These are phyloP conservation scores for Physocladia obscura DNA, from an alignment of 192 early-diverging fungal species.

Conservation along the genomic window DNA sequence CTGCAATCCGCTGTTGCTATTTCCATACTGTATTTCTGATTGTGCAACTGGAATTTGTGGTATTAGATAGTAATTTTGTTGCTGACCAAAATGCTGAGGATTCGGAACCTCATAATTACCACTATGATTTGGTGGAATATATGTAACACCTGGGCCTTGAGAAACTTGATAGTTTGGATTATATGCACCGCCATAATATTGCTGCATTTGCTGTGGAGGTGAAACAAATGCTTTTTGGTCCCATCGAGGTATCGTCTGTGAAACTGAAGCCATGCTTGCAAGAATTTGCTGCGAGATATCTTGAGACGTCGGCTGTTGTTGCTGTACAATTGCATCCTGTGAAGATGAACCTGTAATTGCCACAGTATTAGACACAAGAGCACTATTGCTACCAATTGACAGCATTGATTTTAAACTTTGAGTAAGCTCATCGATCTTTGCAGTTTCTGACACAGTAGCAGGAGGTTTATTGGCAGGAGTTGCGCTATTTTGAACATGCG, in stretches of 20 bases:
- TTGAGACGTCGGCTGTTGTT: neutral
- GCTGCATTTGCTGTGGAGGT: neutral
- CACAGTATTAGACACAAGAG: neutral
- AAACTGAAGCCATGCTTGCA: constrained; percentile 1
- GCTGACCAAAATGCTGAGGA: neutral
- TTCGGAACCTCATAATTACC: neutral
- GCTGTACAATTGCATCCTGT: neutral
- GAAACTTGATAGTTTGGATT: neutral
- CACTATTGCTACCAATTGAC: constrained; percentile 1
- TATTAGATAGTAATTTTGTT: neutral
- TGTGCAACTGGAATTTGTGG: neutral
- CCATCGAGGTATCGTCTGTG: neutral
- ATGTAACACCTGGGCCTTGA: neutral
- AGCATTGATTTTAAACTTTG: constrained; percentile 22
- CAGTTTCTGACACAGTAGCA: no score
- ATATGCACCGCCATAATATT: neutral
- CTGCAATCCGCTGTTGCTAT: neutral
- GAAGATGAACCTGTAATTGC: neutral
- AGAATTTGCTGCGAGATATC: constrained; percentile 23
- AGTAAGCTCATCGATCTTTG: constrained; percentile 19
- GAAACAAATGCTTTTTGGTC: neutral
- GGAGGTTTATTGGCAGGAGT: neutral
- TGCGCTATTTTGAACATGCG: neutral
- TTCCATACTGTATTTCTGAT: neutral
- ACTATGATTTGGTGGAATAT: neutral